These are phyloP conservation scores for Cinnamomum micranthum DNA, from an alignment of 164 flowering plant genomes.

Conservation along the genomic window DNA sequence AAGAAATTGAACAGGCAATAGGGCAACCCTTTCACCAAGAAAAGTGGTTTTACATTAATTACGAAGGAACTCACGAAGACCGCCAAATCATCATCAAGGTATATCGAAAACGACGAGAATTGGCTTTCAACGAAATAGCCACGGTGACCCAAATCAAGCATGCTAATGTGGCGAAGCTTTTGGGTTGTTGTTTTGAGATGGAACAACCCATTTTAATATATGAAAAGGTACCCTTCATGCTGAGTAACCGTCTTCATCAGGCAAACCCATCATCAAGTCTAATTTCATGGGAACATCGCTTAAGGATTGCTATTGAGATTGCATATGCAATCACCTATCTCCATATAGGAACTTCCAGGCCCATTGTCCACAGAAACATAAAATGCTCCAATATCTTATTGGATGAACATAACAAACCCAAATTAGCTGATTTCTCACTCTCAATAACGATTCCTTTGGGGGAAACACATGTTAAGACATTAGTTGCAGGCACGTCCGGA, in stretches of 20 bases:
- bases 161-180: not conserved
- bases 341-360: not conserved
- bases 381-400: not conserved
- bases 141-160: not conserved
- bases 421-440: not conserved
- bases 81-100: too few relatives aligned
- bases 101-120: too few relatives aligned
- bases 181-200: conserved; percentile 6
- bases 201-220: not conserved
- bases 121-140: not conserved
- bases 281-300: too few relatives aligned
- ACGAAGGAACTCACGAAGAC: too few relatives aligned
- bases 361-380: conserved; percentile 1
- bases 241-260: rapidly evolving
- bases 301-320: not conserved
- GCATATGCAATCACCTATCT: conserved; percentile 2
- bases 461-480: not conserved
- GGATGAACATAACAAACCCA: not conserved
- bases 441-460: not conserved
- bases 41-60: too few relatives aligned
- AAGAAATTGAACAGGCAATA: too few relatives aligned
- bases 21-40: too few relatives aligned
- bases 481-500: not conserved
- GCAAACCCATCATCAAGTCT: conserved; percentile 7
- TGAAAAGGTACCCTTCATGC: not conserved